Evolutionary conservation across 805 yeast genomes (phyloP).

Genomic region (Lipomyces orientalis): DNA sequence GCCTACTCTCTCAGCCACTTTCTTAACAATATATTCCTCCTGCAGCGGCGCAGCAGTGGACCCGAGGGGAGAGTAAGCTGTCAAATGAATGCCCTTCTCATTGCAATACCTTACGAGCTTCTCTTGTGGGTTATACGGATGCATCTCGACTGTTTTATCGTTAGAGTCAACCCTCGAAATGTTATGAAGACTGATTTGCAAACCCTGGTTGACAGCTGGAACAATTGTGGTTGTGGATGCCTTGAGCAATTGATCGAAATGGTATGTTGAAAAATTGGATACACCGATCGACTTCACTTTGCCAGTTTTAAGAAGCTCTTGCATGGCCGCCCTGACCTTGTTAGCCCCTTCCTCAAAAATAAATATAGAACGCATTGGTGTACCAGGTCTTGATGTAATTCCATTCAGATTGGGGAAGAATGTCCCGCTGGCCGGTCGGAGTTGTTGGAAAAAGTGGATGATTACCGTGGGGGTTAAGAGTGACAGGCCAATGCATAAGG

Average conservation of each 20-base stretch:
- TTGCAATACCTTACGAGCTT: constrained; percentile 61
- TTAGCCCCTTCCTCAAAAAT: no score
- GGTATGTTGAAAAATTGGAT: constrained; percentile 62
- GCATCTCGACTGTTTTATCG: constrained; percentile 77
- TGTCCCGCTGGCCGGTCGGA: constrained; percentile 50
- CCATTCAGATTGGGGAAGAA: constrained; percentile 40
- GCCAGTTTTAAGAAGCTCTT: constrained; percentile 58
- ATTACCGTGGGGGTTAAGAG: constrained; percentile 50
- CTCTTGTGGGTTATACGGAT: constrained; percentile 71
- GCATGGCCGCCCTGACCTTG: constrained; percentile 66
- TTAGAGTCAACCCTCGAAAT: no score
- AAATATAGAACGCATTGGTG: no score
- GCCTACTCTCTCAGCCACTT: constrained; percentile 61
- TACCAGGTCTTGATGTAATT: constrained; percentile 62
- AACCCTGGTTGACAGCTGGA: constrained; percentile 79
- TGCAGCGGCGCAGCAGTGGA: constrained; percentile 42
- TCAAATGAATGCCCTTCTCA: constrained; percentile 59
- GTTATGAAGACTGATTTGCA: no score
- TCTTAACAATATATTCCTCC: constrained; percentile 56
- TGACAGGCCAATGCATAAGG: constrained; percentile 83
- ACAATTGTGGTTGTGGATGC: constrained; percentile 48
- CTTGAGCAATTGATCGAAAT: constrained; percentile 17
- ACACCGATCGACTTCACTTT: constrained; percentile 74
- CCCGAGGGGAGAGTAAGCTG: constrained; percentile 83
- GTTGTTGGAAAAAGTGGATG: constrained; percentile 49